Conservation (phyloP, 2,329 filamentous ascomycete genomes). For the Fusarium xylarioides region DNA sequence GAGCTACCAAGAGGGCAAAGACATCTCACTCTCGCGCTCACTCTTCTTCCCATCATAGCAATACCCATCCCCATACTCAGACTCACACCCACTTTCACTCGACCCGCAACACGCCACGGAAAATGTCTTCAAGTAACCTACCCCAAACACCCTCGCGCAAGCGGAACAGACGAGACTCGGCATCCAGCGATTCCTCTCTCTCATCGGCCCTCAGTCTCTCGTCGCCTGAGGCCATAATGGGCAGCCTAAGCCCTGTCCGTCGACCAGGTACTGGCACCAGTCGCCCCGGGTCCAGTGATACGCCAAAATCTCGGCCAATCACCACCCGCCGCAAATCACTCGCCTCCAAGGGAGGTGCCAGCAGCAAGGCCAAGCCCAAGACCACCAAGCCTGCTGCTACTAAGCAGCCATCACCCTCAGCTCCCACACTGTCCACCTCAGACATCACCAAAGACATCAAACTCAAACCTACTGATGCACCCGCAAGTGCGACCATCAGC, state of each 20-base stretch:
- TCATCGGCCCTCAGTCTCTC: slow-evolving; percentile 52
- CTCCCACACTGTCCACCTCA: slow-evolving; percentile 25
- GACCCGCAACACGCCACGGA: slow-evolving; percentile 40
- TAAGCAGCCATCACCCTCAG: slow-evolving; percentile 50
- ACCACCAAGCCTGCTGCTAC: slow-evolving; percentile 48
- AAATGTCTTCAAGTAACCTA: slow-evolving; percentile 40
- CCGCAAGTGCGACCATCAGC: slow-evolving; percentile 38
- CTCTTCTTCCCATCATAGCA: slow-evolving; percentile 20
- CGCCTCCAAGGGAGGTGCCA: slow-evolving; percentile 47
- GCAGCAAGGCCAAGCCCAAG: slow-evolving; percentile 44
- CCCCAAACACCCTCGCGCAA: slow-evolving; percentile 50
- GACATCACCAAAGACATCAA: slow-evolving; percentile 19
- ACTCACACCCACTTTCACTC: slow-evolving; percentile 30
- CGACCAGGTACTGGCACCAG: slow-evolving; percentile 39
- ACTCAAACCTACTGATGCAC: slow-evolving; percentile 29
- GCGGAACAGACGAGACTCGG: slow-evolving; percentile 49
- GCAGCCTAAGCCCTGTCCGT: slow-evolving; percentile 42
- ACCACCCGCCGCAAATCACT: slow-evolving; percentile 52
- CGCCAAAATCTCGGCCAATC: slow-evolving; percentile 53
- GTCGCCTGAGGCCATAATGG: slow-evolving; percentile 49
- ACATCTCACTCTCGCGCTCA: slow-evolving; percentile 41
- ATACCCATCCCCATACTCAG: slow-evolving; percentile 7
- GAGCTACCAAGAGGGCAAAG: slow-evolving; percentile 52
- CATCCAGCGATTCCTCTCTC: slow-evolving; percentile 55
- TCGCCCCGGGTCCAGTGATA: slow-evolving; percentile 46